phyloP scores from a whole-genome alignment of 768 basidiomycete genomes.

The Arthromyces matolae region DNA sequence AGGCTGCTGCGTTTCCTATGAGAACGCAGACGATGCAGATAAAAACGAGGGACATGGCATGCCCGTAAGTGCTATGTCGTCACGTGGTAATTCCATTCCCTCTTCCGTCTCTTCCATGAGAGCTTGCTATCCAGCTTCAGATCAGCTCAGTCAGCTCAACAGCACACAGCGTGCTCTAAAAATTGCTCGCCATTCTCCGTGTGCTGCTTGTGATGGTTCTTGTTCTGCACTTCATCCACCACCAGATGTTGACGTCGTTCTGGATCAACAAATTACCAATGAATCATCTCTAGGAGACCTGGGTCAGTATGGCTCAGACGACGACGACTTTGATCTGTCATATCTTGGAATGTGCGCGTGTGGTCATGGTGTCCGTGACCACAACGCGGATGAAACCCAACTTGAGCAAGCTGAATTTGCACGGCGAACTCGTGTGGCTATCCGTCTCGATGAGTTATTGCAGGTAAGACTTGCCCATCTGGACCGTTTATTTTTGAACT shows the following conservation, averaged over 20 bases:
- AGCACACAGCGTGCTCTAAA: conserved; percentile 59
- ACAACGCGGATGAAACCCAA: conserved; percentile 59
- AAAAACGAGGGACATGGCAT: conserved; percentile 3
- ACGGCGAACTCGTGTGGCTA: conserved; percentile 72
- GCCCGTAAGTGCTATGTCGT: neutral
- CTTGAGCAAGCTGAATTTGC: conserved; percentile 62
- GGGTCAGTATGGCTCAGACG: conserved; percentile 69
- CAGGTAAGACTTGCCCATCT: conserved; percentile 49
- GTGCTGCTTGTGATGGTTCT: conserved; percentile 53
- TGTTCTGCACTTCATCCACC: conserved; percentile 74
- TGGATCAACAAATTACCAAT: conserved; percentile 43
- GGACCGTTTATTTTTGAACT: neutral
- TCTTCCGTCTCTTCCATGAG: conserved; percentile 41
- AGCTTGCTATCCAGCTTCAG: conserved; percentile 63
- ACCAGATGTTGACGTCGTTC: conserved; percentile 51
- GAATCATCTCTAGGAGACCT: conserved; percentile 52
- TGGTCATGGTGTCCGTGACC: conserved; percentile 60
- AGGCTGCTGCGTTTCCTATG: conserved; percentile 6
- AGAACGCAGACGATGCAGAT: conserved; percentile 8
- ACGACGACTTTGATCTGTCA: conserved; percentile 47
- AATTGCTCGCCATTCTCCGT: conserved; percentile 79
- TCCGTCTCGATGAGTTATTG: conserved; percentile 76
- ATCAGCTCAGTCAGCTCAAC: conserved; percentile 44
- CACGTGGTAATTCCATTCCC: conserved; percentile 5
- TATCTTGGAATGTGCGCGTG: conserved; percentile 67